Evolutionary conservation across 805 yeast genomes (phyloP), one percentile per base, ranked within the genome.

Genomic region (Candida berthetii): DNA sequence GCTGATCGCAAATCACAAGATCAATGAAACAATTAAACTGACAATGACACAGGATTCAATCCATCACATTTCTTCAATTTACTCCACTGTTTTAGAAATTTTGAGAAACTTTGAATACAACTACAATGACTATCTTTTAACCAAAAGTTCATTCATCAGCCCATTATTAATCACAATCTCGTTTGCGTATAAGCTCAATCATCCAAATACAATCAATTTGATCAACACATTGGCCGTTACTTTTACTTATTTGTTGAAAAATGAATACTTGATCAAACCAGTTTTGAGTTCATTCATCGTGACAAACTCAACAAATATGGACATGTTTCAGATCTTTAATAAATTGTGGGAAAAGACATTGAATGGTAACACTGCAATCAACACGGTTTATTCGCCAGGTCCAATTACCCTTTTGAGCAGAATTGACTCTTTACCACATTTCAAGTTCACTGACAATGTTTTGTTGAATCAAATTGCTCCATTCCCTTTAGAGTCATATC

Each of bases 291-390:
- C 53, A 36, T 53, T 55, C 35, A 39, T 38, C 0, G 37, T 41
- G 4, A 41, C 38, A 22, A 22, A 42, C 1, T 35, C 49, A 5
- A 48, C 54, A 14, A 49, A 54, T 36, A 31, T 48, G 40, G 55
- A 52, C 5, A 50, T 52, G 29, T 50, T 47, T 44, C 48, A 50
- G 13, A 47, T 53, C 2, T 54, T 55, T 42, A 48, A 44, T 37
- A 52, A 48, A 18, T 44, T 56, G 11, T 56, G 60, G 60, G 45
- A 44, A 16, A 50, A 45, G 22, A 50, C 56, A 14, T 35, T 56
- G 7, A 48, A 52, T 16, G 24, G 24, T 4, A 33, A 42, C 17
- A 24, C 11, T 4, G 27, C 37, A 3, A 33, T 20, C n/a, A 35
- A 35, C 10, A 10, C 22, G 6, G 46, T 35, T 9, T 44, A 33